phyloP scores from a whole-genome alignment of 2,329 filamentous ascomycete species.

The Fonsecaea erecta region DNA sequence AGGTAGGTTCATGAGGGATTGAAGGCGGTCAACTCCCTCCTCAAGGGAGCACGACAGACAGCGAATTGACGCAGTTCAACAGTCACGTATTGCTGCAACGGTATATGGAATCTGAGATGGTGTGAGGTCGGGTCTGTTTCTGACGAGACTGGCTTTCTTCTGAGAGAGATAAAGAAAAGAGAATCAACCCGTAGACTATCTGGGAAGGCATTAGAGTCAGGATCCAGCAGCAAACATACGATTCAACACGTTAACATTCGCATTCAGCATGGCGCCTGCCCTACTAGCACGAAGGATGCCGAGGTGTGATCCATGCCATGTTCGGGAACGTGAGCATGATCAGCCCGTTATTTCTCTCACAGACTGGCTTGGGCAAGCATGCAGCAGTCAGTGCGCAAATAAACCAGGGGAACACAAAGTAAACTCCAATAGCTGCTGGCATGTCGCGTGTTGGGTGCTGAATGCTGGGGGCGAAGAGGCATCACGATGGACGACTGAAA shows the following conservation, averaged over 20 bases:
- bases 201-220: not conserved
- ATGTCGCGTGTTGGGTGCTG: not conserved
- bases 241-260: not conserved
- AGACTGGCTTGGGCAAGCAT: not conserved
- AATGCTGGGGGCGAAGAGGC: not conserved
- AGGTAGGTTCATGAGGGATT: slow-evolving; percentile 14
- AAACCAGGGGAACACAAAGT: slow-evolving; percentile 15
- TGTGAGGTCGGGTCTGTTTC: not conserved
- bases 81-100: not conserved
- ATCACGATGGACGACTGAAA: slow-evolving; percentile 17
- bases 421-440: slow-evolving; percentile 10
- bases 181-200: slow-evolving; percentile 3
- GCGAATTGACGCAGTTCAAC: not conserved
- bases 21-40: slow-evolving; percentile 6
- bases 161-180: slow-evolving; percentile 2
- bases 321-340: slow-evolving; percentile 7
- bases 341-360: not conserved
- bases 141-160: not conserved
- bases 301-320: slow-evolving; percentile 17
- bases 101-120: not conserved
- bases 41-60: not conserved
- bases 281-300: slow-evolving; percentile 4
- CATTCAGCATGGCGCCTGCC: slow-evolving; percentile 7
- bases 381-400: slow-evolving; percentile 10
- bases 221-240: slow-evolving; percentile 13